These are phyloP conservation scores for Mycogone perniciosa DNA, from an alignment of 2,329 filamentous ascomycete species.

Conservation along the genomic window DNA sequence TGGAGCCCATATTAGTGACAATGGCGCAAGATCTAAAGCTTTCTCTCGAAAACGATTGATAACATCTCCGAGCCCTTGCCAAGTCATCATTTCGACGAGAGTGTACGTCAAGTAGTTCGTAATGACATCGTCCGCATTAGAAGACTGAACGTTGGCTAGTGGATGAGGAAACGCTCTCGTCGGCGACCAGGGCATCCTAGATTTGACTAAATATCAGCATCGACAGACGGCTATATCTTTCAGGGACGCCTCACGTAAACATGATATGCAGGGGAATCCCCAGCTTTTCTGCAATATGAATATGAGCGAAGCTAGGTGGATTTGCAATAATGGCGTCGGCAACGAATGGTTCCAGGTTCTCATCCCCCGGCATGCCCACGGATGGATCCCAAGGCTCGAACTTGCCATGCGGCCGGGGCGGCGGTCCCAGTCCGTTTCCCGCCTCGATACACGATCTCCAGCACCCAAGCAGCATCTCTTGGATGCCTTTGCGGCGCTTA, in stretches of 20 bases:
- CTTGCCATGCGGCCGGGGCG: conserved; percentile 37
- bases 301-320: conserved; percentile 68
- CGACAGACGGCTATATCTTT: background rate
- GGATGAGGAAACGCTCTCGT: conserved; percentile 83
- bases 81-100: conserved; percentile 84
- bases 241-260: conserved; percentile 63
- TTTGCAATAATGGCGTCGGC: conserved; percentile 78
- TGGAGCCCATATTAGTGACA: conserved; percentile 78
- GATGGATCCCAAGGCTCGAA: conserved; percentile 41
- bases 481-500: conserved; percentile 66
- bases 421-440: conserved; percentile 57
- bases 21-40: conserved; percentile 65
- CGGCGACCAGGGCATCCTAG: conserved; percentile 86
- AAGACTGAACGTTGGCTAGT: conserved; percentile 71
- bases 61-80: conserved; percentile 85
- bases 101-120: conserved; percentile 81
- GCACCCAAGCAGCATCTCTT: conserved; percentile 74
- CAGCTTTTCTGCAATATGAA: conserved; percentile 69
- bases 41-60: conserved; percentile 82
- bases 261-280: conserved; percentile 75
- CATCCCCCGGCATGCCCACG: conserved; percentile 33
- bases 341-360: conserved; percentile 59
- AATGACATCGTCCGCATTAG: conserved; percentile 67
- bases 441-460: conserved; percentile 82
- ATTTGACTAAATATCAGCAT: background rate